Percentiles rank a stretch among this genome's conserved stretches.
Conservation (phyloP, 345 rosid species). For the Citrus maxima region DNA sequence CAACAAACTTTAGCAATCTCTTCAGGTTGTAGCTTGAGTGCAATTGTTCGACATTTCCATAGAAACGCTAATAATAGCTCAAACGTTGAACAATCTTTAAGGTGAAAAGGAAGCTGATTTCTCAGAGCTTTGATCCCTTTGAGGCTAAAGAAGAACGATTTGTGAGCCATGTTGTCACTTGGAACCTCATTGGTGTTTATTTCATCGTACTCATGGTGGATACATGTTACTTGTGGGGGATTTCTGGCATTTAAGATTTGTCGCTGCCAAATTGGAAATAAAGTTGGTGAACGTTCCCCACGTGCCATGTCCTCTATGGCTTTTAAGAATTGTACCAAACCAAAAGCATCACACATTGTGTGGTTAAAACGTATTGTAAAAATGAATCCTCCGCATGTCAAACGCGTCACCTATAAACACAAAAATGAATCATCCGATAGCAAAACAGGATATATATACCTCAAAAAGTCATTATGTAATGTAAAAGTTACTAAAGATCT, state of each 20-base stretch:
- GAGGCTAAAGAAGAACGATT: slow-evolving; percentile 3
- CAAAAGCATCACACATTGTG: slow-evolving; percentile 1
- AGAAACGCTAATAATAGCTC: slow-evolving; percentile 15
- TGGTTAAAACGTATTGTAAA: slow-evolving; percentile 9
- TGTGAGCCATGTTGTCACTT: not conserved
- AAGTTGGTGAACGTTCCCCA: not conserved
- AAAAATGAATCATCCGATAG: slow-evolving; percentile 13
- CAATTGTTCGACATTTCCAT: slow-evolving; percentile 20
- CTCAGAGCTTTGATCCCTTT: not conserved
- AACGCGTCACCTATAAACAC: slow-evolving; percentile 7
- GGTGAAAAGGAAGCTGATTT: slow-evolving; percentile 1
- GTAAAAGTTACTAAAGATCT: no score
- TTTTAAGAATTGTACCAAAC: slow-evolving; percentile 7
- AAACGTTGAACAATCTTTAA: slow-evolving; percentile 2
- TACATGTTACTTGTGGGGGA: slow-evolving; percentile 6
- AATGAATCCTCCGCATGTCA: slow-evolving; percentile 19
- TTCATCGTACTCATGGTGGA: not conserved
- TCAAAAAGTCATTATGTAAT: not conserved
- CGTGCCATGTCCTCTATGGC: not conserved
- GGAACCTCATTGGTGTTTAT: not conserved
- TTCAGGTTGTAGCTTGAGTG: slow-evolving; percentile 12
- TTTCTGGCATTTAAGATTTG: not conserved
- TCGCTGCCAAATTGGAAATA: slow-evolving; percentile 1
- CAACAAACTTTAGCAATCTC: slow-evolving; percentile 7
- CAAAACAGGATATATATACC: not conserved